These are phyloP conservation scores for Arctium lappa DNA, from an alignment of 129 eudicot species.

Conservation along the genomic window DNA sequence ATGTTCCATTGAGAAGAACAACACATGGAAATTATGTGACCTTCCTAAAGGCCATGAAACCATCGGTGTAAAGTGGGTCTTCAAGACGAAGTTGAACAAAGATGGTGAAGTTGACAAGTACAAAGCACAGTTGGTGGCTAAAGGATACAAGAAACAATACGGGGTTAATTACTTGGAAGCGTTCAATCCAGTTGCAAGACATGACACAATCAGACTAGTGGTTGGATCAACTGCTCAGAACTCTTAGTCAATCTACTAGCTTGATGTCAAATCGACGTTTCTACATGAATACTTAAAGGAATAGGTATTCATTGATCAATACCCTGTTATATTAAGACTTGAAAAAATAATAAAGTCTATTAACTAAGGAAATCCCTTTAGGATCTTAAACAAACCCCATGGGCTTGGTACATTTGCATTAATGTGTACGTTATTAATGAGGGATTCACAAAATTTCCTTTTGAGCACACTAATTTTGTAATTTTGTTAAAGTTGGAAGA, in stretches of 20 bases:
- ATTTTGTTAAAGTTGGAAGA: no score
- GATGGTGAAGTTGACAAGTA: conserved; percentile 5
- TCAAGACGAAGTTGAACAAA: conserved; percentile 10
- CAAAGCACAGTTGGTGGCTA: neutral
- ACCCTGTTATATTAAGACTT: neutral
- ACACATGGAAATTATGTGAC: conserved; percentile 12
- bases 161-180: neutral
- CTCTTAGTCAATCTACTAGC: neutral
- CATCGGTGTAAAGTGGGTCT: conserved; percentile 5
- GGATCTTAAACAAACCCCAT: neutral
- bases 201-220: neutral
- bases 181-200: neutral
- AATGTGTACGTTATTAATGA: neutral
- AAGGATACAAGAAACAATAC: neutral
- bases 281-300: neutral
- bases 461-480: no score
- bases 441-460: no score
- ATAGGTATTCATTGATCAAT: neutral
- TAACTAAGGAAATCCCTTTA: neutral
- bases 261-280: neutral
- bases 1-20: conserved; percentile 1
- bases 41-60: conserved; percentile 1
- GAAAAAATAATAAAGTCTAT: conserved; percentile 2
- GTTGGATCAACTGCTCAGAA: neutral
- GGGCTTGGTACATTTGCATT: neutral